phyloP scores from a whole-genome alignment of 2,329 filamentous ascomycete species.

The Neurospora crassa region DNA sequence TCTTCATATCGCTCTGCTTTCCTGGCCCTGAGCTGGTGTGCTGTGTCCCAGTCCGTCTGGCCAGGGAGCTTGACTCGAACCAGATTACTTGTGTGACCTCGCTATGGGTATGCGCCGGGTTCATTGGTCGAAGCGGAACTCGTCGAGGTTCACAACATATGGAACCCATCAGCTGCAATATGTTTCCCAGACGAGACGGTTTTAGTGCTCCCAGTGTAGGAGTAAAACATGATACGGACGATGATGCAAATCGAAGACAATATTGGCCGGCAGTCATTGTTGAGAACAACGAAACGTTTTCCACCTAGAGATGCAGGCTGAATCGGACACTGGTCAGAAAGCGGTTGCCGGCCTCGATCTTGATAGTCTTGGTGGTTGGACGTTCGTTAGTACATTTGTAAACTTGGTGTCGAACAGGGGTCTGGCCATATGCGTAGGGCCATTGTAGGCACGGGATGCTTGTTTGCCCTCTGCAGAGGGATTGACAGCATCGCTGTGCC shows the following conservation, averaged over 20 bases:
- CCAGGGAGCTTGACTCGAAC: constrained; percentile 10
- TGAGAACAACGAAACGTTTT: neutral
- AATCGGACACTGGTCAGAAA: neutral
- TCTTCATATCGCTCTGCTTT: neutral
- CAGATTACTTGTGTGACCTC: constrained; percentile 17
- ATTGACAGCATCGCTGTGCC: neutral
- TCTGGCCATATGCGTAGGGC: neutral
- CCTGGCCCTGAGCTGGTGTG: neutral
- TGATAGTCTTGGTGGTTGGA: neutral
- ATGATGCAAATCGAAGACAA: neutral
- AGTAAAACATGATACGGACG: neutral
- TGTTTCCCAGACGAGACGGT: constrained; percentile 5
- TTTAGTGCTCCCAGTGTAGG: neutral
- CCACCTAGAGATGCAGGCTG: neutral
- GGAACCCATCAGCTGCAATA: constrained; percentile 11
- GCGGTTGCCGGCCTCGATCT: neutral
- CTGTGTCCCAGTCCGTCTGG: neutral
- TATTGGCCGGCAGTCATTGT: neutral
- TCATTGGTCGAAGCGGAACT: constrained; percentile 14
- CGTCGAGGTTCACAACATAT: constrained; percentile 15
- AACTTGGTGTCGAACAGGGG: neutral
- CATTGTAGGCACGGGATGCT: neutral
- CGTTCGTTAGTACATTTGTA: neutral
- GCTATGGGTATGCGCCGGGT: neutral
- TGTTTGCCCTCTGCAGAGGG: neutral